A percentile compares a stretch with the other conserved stretches of the same genome.
phyloP scores from a whole-genome alignment of 202 grass and related monocot genomes.

The Tripidium arundinaceum region DNA sequence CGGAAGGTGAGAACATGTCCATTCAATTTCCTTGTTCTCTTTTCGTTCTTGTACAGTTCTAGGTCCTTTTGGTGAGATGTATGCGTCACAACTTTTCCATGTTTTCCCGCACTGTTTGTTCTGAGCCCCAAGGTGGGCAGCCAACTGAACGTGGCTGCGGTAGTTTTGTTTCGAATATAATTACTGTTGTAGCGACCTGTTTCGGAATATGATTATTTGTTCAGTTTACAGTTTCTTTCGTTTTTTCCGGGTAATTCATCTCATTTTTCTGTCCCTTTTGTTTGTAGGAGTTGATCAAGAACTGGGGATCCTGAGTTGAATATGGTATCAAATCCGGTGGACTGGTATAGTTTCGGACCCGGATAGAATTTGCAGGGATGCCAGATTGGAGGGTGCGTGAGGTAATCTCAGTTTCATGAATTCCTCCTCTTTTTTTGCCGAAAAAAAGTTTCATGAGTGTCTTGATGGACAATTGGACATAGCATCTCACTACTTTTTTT shows the following conservation, averaged over 20 bases:
- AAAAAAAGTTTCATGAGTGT: neutral
- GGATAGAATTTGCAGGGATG: slow-evolving; percentile 68
- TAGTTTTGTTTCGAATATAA: neutral
- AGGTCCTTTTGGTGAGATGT: neutral
- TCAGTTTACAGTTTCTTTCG: neutral
- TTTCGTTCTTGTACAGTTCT: neutral
- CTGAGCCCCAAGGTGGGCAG: neutral
- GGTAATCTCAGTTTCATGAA: slow-evolving; percentile 43
- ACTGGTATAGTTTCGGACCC: slow-evolving; percentile 54
- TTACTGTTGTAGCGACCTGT: neutral
- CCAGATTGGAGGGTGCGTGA: slow-evolving; percentile 67
- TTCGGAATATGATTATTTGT: neutral
- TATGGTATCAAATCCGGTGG: slow-evolving; percentile 66
- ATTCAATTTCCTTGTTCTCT: neutral
- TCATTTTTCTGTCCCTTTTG: neutral
- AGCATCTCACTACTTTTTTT: neutral
- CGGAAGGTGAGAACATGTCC: slow-evolving; percentile 4
- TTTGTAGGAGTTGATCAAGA: slow-evolving; percentile 40
- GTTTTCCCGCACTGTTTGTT: neutral
- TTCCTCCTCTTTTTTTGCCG: neutral
- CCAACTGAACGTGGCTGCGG: neutral
- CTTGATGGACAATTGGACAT: slow-evolving; percentile 15
- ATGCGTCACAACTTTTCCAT: neutral
- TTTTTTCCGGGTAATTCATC: neutral
- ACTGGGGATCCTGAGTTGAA: slow-evolving; percentile 48